phyloP scores from a whole-genome alignment of 768 basidiomycete species.

The Candolleomyces eurysporus region DNA sequence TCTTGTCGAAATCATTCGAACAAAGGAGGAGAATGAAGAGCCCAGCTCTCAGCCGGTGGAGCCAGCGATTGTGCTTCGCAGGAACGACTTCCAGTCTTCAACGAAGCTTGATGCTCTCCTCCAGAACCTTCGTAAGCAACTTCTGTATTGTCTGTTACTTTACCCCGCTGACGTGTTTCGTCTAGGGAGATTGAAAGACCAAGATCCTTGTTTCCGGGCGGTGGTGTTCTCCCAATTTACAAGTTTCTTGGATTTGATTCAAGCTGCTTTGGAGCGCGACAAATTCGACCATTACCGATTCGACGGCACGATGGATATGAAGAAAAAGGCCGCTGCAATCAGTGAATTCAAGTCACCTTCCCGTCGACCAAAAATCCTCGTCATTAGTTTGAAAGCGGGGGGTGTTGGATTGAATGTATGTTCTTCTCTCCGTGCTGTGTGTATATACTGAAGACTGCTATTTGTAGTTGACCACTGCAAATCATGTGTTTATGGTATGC shows the following conservation, averaged over 20 bases:
- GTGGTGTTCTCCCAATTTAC: slow-evolving; percentile 93
- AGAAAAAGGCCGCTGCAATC: slow-evolving; percentile 73
- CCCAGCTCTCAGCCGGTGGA: slow-evolving; percentile 33
- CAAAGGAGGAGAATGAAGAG: slow-evolving; percentile 17
- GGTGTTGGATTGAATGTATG: slow-evolving; percentile 87
- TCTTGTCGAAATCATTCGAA: slow-evolving; percentile 59
- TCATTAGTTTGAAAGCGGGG: slow-evolving; percentile 85
- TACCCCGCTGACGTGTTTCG: background rate
- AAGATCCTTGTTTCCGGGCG: slow-evolving; percentile 77
- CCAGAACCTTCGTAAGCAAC: slow-evolving; percentile 60
- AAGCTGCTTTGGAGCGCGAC: slow-evolving; percentile 67
- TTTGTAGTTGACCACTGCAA: slow-evolving; percentile 67
- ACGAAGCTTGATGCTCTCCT: slow-evolving; percentile 89
- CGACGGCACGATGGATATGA: slow-evolving; percentile 90
- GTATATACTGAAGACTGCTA: slow-evolving; percentile 5
- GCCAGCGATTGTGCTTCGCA: slow-evolving; percentile 56
- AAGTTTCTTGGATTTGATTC: slow-evolving; percentile 81
- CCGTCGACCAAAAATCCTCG: slow-evolving; percentile 69
- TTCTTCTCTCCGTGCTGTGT: slow-evolving; percentile 1
- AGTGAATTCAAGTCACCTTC: slow-evolving; percentile 72
- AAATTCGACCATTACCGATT: slow-evolving; percentile 71
- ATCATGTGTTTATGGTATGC: slow-evolving; percentile 82
- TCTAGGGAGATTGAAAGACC: slow-evolving; percentile 57
- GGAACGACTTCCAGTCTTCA: slow-evolving; percentile 84
- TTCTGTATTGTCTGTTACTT: background rate